phyloP scores from a whole-genome alignment of 495 filamentous ascomycete species.

The Penicilliopsis zonata region DNA sequence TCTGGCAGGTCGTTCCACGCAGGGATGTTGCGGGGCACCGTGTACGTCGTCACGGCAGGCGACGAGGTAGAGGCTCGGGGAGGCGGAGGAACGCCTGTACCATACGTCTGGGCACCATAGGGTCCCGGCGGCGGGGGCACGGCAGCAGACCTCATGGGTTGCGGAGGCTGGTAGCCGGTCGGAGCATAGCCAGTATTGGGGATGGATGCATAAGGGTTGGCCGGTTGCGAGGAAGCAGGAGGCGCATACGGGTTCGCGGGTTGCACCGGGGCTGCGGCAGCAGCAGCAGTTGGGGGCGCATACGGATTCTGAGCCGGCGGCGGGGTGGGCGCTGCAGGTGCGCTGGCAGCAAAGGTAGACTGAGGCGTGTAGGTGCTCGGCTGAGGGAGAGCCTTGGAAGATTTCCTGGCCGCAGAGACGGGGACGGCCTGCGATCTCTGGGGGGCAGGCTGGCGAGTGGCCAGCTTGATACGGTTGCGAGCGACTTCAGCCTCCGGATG shows the following conservation, averaged over 20 bases:
- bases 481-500: conserved; percentile 87
- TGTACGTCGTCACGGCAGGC: conserved; percentile 50
- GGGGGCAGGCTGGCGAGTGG: conserved; percentile 55
- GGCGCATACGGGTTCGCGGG: conserved; percentile 20
- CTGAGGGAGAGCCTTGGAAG: conserved; percentile 26
- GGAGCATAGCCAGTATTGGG: conserved; percentile 20
- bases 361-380: conserved; percentile 28
- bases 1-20: conserved; percentile 96
- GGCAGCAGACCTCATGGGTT: conserved; percentile 18
- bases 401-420: conserved; percentile 10
- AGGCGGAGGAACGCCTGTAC: conserved; percentile 39
- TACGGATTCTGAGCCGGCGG: conserved; percentile 9
- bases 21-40: conserved; percentile 54
- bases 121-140: conserved; percentile 19
- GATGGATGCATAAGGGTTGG: conserved; percentile 54
- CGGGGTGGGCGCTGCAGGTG: conserved; percentile 10
- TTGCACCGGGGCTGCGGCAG: conserved; percentile 7
- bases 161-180: conserved; percentile 38
- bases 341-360: conserved; percentile 22
- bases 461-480: conserved; percentile 73
- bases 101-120: conserved; percentile 29
- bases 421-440: conserved; percentile 22
- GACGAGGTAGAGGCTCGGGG: conserved; percentile 47
- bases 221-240: conserved; percentile 19
- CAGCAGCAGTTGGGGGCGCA: conserved; percentile 16